Evolutionary conservation across 169 alveolate species (phyloP).

Genomic region (Perkinsus marinus): DNA sequence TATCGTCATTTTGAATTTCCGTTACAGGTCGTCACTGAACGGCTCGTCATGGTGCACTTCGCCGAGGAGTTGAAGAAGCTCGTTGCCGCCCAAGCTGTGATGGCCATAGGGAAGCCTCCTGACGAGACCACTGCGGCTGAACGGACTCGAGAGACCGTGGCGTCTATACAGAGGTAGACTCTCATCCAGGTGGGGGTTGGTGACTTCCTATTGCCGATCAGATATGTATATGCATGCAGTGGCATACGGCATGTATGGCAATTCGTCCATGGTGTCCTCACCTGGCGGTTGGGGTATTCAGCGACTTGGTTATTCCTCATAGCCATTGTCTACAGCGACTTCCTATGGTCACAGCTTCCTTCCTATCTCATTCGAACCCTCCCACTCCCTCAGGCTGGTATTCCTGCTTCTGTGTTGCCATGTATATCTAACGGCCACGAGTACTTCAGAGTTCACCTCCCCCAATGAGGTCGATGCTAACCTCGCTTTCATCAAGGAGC

Average conservation of each 20-base stretch:
- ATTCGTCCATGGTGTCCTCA: not conserved
- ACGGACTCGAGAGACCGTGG: not conserved
- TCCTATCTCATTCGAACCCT: not conserved
- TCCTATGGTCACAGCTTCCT: not conserved
- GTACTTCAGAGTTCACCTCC: not conserved
- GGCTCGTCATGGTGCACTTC: not conserved
- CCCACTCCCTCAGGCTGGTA: not conserved
- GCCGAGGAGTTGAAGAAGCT: not conserved
- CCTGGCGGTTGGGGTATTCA: not conserved
- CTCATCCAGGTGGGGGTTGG: not conserved
- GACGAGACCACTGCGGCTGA: not conserved
- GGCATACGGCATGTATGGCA: not conserved
- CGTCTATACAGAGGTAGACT: not conserved
- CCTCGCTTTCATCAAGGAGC: not conserved
- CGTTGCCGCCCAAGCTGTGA: not conserved
- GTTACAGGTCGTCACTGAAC: not conserved
- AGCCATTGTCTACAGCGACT: not conserved
- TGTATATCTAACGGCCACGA: not conserved
- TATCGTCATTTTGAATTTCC: not conserved
- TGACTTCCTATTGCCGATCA: not conserved
- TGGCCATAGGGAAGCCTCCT: not conserved
- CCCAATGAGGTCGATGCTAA: not conserved
- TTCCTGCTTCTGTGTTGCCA: not conserved
- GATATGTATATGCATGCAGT: not conserved
- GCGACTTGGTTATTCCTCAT: not conserved